phyloP scores from a whole-genome alignment of 2,329 filamentous ascomycete genomes.

The Ophiostoma novo-ulmi region DNA sequence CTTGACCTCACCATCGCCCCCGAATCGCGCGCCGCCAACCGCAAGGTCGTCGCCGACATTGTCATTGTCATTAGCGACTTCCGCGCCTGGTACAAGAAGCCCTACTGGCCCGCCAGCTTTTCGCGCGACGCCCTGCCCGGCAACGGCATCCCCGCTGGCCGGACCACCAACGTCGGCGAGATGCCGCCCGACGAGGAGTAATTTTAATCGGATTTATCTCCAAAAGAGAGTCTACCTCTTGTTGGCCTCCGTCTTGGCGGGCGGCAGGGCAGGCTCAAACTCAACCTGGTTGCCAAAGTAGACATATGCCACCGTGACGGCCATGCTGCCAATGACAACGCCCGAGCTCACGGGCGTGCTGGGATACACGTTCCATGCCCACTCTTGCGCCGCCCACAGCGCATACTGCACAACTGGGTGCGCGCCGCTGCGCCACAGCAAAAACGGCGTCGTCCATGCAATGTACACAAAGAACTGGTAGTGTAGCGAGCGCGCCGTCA shows the following conservation, averaged over 20 bases:
- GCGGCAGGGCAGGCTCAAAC: slow-evolving; percentile 30
- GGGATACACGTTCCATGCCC: slow-evolving; percentile 93
- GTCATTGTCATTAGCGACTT: slow-evolving; percentile 14
- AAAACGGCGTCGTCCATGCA: slow-evolving; percentile 80
- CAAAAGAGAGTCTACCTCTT: slow-evolving; percentile 18
- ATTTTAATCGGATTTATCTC: background rate
- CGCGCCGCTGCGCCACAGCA: slow-evolving; percentile 73
- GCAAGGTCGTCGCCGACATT: slow-evolving; percentile 4
- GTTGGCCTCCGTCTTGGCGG: slow-evolving; percentile 25
- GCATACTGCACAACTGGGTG: slow-evolving; percentile 62
- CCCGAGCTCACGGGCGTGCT: slow-evolving; percentile 56
- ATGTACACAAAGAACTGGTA: slow-evolving; percentile 95
- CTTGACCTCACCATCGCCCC: slow-evolving; percentile 15
- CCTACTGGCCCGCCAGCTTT: slow-evolving; percentile 16
- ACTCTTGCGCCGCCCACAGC: slow-evolving; percentile 76
- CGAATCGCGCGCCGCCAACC: background rate
- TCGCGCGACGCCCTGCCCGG: slow-evolving; percentile 12
- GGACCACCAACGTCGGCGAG: slow-evolving; percentile 78
- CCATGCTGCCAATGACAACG: slow-evolving; percentile 65
- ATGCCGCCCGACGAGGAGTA: slow-evolving; percentile 73
- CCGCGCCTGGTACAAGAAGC: slow-evolving; percentile 14
- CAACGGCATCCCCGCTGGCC: slow-evolving; percentile 37
- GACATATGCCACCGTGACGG: slow-evolving; percentile 57
- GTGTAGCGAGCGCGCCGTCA: slow-evolving; percentile 83
- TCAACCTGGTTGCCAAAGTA: slow-evolving; percentile 54